These are phyloP conservation scores for Aspergillus pseudoglaucus DNA, from an alignment of 2,329 filamentous ascomycete species.

Conservation along the genomic window DNA sequence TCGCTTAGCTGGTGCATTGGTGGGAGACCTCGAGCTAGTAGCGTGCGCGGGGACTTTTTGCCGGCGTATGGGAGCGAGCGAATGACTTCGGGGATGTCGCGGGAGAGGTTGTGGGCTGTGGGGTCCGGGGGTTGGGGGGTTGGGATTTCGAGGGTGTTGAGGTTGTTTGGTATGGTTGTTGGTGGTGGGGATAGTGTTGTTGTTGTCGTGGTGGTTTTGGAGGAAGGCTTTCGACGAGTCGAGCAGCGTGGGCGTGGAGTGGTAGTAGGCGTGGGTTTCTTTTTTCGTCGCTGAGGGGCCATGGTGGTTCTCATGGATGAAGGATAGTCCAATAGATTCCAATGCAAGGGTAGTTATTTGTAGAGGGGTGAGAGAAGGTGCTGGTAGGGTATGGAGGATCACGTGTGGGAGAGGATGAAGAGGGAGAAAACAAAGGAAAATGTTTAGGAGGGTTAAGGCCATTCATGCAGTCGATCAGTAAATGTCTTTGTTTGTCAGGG, in stretches of 20 bases:
- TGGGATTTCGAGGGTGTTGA: neutral
- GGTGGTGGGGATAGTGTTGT: neutral
- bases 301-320: neutral
- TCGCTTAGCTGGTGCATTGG: constrained; percentile 22
- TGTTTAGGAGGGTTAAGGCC: too few species aligned
- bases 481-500: neutral
- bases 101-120: neutral
- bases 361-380: constrained; percentile 1
- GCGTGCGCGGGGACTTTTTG: constrained; percentile 2
- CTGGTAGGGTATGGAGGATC: constrained; percentile 7
- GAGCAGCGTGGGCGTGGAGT: neutral
- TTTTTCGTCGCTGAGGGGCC: constrained; percentile 1
- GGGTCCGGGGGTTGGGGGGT: neutral
- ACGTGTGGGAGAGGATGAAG: constrained; percentile 7
- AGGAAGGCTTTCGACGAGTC: neutral
- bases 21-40: constrained; percentile 16
- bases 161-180: neutral
- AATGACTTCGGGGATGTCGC: constrained; percentile 17
- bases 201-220: neutral
- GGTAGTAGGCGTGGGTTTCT: neutral
- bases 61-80: constrained; percentile 10
- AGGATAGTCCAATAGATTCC: neutral
- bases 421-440: neutral
- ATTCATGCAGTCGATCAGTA: neutral
- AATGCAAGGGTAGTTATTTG: neutral